These are phyloP conservation scores for Paspalum vaginatum DNA, from an alignment of 176 grass and related monocot species.

Conservation along the genomic window DNA sequence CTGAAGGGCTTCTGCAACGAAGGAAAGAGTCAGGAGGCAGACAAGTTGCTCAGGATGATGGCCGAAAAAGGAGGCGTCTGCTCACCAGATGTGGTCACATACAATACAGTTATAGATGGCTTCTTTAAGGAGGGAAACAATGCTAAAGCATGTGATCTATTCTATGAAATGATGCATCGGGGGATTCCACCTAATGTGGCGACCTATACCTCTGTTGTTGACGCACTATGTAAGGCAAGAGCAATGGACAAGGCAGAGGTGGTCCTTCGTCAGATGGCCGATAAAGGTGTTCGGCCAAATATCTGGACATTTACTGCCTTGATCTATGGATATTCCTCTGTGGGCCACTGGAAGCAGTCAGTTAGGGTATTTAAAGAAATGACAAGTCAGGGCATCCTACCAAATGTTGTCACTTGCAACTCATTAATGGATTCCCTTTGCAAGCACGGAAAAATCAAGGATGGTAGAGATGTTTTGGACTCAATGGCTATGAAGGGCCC, in stretches of 20 bases:
- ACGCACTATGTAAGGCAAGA: conserved; percentile 26
- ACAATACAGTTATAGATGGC: conserved; percentile 27
- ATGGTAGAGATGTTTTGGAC: conserved; percentile 35
- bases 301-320: not conserved
- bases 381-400: not conserved
- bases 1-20: conserved; percentile 24
- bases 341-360: conserved; percentile 8
- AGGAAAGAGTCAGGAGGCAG: not conserved
- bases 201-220: conserved; percentile 24
- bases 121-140: conserved; percentile 29
- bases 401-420: not conserved
- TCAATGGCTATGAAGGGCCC: conserved; percentile 20
- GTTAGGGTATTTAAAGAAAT: conserved; percentile 35
- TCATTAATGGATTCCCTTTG: conserved; percentile 28
- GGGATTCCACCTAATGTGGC: conserved; percentile 13
- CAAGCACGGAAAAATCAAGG: conserved; percentile 21
- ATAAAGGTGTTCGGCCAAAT: not conserved
- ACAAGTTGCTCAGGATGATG: conserved; percentile 30
- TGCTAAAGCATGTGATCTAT: not conserved
- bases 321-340: conserved; percentile 24
- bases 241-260: not conserved
- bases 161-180: conserved; percentile 7
- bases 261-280: conserved; percentile 17
- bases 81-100: not conserved
- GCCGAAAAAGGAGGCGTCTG: not conserved